Percentiles rank a stretch among this genome's conserved stretches.
phyloP scores from a whole-genome alignment of 228 moss, liverwort and hornwort genomes.

The Sphagnum fallax region DNA sequence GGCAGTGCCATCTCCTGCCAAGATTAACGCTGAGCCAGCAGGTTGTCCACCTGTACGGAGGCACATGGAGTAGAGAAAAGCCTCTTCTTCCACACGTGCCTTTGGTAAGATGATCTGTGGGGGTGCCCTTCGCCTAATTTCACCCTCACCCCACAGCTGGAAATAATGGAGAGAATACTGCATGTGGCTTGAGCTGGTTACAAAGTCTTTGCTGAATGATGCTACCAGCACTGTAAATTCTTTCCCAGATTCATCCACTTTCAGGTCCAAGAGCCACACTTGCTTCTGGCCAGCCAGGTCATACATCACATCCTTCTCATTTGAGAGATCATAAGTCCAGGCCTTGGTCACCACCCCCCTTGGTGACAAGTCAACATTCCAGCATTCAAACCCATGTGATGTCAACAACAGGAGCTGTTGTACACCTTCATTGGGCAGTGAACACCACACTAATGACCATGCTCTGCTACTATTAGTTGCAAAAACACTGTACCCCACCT shows the following conservation, averaged over 20 bases:
- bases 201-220: constrained; percentile 54
- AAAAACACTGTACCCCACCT: constrained; percentile 49
- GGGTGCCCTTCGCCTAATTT: constrained; percentile 49
- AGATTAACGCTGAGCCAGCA: constrained; percentile 68
- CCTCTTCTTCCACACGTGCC: constrained; percentile 80
- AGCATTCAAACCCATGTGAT: constrained; percentile 76
- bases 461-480: constrained; percentile 54
- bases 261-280: constrained; percentile 84
- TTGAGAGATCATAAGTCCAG: constrained; percentile 80
- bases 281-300: constrained; percentile 80
- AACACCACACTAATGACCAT: constrained; percentile 72
- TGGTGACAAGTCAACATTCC: constrained; percentile 61
- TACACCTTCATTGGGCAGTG: constrained; percentile 23
- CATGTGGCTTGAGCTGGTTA: constrained; percentile 60
- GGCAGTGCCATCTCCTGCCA: constrained; percentile 80
- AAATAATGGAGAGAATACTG: constrained; percentile 80
- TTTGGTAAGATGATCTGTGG: constrained; percentile 78
- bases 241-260: constrained; percentile 65
- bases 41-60: constrained; percentile 84
- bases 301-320: constrained; percentile 46
- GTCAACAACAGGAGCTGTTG: constrained; percentile 76
- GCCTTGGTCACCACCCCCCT: constrained; percentile 51
- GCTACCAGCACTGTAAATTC: constrained; percentile 67
- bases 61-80: constrained; percentile 79
- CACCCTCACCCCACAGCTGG: constrained; percentile 29